A percentile compares a stretch with the other conserved stretches of the same genome.
Conservation (phyloP, 1,139 yeast species). For the Neolecta irregularis region DNA sequence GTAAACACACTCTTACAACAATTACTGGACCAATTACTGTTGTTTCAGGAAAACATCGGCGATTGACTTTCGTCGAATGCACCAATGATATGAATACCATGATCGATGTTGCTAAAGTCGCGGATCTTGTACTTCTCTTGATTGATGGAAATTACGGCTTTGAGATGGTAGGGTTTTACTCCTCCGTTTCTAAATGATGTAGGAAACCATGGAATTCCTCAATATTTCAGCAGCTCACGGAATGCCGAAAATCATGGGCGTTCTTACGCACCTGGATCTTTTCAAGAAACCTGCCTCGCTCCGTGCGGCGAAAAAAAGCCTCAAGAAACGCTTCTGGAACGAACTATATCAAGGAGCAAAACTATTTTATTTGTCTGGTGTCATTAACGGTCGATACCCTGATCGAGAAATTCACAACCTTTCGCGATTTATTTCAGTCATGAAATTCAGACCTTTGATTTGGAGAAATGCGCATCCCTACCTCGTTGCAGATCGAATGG, state of each 20-base stretch:
- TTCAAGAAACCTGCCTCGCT: conserved; percentile 81
- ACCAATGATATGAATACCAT: conserved; percentile 84
- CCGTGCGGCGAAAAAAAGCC: conserved; percentile 78
- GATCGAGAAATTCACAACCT: conserved; percentile 88
- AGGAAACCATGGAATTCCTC: conserved; percentile 97
- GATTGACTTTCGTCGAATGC: conserved; percentile 86
- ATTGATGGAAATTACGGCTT: conserved; percentile 96
- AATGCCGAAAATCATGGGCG: conserved; percentile 93
- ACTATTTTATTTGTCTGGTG: conserved; percentile 85
- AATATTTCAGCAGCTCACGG: conserved; percentile 96
- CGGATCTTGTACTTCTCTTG: conserved; percentile 75
- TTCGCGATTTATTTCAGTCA: conserved; percentile 83
- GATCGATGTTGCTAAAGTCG: conserved; percentile 92
- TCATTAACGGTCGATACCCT: conserved; percentile 91
- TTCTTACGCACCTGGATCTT: conserved; percentile 87
- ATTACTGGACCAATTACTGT: conserved; percentile 94
- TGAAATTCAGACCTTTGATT: conserved; percentile 94
- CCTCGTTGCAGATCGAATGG: conserved; percentile 73
- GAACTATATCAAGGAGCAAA: conserved; percentile 98
- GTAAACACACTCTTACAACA: conserved; percentile 76
- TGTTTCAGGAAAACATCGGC: conserved; percentile 89
- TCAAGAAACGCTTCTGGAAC: conserved; percentile 95
- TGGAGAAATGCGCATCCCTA: conserved; percentile 99
- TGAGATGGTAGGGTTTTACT: too few species aligned
- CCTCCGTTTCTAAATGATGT: too few species aligned